Evolutionary conservation across 805 yeast genomes (phyloP).

Genomic region (Dipodascus geniculatus): DNA sequence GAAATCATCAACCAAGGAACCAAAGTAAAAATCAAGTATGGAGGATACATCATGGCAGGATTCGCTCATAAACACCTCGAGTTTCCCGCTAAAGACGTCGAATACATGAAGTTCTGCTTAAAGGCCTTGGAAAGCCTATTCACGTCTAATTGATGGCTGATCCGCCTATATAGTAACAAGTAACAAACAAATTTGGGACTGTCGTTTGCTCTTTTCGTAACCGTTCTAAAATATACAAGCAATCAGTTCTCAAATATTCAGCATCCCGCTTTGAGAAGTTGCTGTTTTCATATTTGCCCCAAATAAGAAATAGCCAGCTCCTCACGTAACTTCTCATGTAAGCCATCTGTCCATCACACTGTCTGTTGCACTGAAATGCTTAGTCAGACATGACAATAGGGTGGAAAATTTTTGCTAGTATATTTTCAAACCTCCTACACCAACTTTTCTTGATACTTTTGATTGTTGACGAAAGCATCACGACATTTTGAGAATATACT

Average conservation of each 20-base stretch:
- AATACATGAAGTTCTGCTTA: slow-evolving; percentile 20
- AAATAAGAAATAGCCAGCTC: too few relatives aligned
- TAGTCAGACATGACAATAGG: not conserved
- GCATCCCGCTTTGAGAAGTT: too few relatives aligned
- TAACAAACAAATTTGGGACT: not conserved
- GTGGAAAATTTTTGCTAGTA: not conserved
- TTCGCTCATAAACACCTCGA: slow-evolving; percentile 10
- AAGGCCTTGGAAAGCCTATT: slow-evolving; percentile 18
- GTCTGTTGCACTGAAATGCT: too few relatives aligned
- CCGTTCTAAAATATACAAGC: not conserved
- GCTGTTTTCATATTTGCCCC: too few relatives aligned
- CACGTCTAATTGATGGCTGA: not conserved
- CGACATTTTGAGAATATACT: too few relatives aligned
- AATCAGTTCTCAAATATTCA: not conserved
- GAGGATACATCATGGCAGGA: slow-evolving; percentile 22
- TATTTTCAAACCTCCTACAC: not conserved
- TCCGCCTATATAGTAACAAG: too few relatives aligned
- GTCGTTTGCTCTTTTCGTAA: not conserved
- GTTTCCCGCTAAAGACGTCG: slow-evolving; percentile 21
- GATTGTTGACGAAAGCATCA: not conserved
- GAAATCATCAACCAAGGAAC: not conserved
- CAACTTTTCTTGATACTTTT: not conserved
- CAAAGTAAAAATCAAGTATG: slow-evolving; percentile 7
- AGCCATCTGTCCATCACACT: too few relatives aligned
- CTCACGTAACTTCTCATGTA: too few relatives aligned